These are phyloP conservation scores for Aureobasidium namibiae DNA, from an alignment of 2,329 filamentous ascomycete species.

Conservation along the genomic window DNA sequence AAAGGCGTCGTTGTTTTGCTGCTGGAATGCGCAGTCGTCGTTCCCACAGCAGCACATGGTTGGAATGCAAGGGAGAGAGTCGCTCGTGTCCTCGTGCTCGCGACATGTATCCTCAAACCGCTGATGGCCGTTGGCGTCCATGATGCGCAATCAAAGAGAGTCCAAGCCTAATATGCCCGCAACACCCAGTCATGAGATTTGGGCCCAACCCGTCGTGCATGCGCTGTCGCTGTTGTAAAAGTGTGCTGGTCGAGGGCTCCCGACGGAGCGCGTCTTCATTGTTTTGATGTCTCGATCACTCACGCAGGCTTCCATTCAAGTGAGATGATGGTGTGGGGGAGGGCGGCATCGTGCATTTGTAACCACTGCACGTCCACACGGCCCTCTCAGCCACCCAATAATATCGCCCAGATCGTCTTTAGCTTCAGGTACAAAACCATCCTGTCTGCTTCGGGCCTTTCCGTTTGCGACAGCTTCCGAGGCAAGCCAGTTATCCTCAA, in stretches of 20 bases:
- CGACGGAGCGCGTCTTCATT: not conserved
- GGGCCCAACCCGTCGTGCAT: slow-evolving; percentile 4
- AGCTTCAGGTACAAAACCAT: slow-evolving; percentile 1
- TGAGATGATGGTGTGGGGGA: not conserved
- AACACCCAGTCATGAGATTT: slow-evolving; percentile 1
- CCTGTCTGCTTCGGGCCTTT: not conserved
- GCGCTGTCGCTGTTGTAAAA: not conserved
- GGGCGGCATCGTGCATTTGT: not conserved
- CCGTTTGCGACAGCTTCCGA: slow-evolving; percentile 4
- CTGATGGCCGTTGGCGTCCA: slow-evolving; percentile 12
- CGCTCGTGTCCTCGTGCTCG: not conserved
- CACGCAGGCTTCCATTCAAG: not conserved
- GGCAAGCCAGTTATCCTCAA: not conserved
- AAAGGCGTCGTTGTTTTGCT: slow-evolving; percentile 69
- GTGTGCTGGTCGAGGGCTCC: not conserved
- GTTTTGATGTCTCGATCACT: slow-evolving; percentile 3
- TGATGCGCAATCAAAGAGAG: slow-evolving; percentile 11
- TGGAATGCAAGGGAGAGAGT: slow-evolving; percentile 12
- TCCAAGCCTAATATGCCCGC: not conserved
- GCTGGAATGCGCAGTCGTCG: slow-evolving; percentile 67
- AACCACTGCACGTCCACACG: not conserved
- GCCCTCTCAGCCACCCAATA: slow-evolving; percentile 2
- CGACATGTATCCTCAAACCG: slow-evolving; percentile 4
- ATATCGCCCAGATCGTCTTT: not conserved
- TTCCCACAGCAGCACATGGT: slow-evolving; percentile 74